These are phyloP conservation scores for Fraxinus greggii DNA, from an alignment of 305 asterid species.

Conservation along the genomic window DNA sequence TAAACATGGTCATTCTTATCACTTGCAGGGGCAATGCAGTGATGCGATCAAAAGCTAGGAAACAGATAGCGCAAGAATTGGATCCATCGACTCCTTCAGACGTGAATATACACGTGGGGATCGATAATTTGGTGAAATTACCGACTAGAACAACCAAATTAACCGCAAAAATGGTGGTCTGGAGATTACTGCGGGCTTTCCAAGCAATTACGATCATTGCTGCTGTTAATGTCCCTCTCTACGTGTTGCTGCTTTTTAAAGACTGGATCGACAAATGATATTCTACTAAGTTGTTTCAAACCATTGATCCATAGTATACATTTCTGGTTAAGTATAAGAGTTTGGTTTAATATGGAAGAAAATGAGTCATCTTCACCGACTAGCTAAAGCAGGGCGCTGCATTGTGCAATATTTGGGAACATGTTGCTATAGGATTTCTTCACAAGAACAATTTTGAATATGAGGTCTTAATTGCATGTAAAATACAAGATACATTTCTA, in stretches of 20 bases:
- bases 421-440: neutral
- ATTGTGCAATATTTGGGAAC: neutral
- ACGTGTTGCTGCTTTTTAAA: conserved; percentile 79
- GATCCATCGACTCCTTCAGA: conserved; percentile 24
- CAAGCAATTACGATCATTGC: conserved; percentile 58
- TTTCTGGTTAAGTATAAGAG: neutral
- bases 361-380: neutral
- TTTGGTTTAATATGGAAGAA: neutral
- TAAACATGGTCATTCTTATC: neutral
- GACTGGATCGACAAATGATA: conserved; percentile 89
- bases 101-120: conserved; percentile 44
- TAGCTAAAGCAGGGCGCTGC: neutral
- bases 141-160: conserved; percentile 47
- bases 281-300: neutral
- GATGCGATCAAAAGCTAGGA: conserved; percentile 64
- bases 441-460: neutral
- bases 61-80: conserved; percentile 41
- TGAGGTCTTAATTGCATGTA: neutral
- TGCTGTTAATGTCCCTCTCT: conserved; percentile 72
- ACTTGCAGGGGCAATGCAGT: conserved; percentile 32
- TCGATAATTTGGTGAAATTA: conserved; percentile 28
- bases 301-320: neutral
- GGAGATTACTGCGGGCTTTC: conserved; percentile 57
- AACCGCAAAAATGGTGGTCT: conserved; percentile 42
- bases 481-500: neutral